These are phyloP conservation scores for Choanephora cucurbitarum DNA, from an alignment of 371 early-diverging fungal genomes.

Conservation along the genomic window DNA sequence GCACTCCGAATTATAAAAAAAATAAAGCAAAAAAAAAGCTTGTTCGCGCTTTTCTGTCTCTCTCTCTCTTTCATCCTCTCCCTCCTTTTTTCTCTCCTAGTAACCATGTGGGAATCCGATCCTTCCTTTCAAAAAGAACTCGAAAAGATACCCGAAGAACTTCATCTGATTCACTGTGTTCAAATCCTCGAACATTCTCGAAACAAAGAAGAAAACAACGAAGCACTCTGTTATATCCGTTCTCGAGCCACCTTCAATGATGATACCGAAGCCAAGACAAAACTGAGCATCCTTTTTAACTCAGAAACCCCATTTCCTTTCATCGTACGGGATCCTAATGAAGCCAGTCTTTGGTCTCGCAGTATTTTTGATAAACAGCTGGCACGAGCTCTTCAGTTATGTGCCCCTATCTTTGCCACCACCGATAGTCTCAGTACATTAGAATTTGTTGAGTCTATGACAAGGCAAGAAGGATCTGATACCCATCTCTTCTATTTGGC, in stretches of 20 bases:
- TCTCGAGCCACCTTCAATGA: conserved; percentile 26
- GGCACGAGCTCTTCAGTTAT: conserved; percentile 24
- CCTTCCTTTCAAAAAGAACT: conserved; percentile 2
- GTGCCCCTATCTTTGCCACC: conserved; percentile 17
- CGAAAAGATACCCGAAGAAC: conserved; percentile 19
- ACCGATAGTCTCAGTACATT: conserved; percentile 11
- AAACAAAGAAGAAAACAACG: background rate
- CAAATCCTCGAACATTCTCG: conserved; percentile 4
- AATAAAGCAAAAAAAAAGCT: no score
- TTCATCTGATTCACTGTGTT: conserved; percentile 21
- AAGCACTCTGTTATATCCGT: conserved; percentile 37
- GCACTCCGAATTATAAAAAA: no score
- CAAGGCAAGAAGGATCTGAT: conserved; percentile 7
- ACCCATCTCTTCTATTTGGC: conserved; percentile 30
- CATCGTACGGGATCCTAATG: conserved; percentile 3
- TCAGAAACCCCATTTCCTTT: background rate
- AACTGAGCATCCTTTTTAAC: conserved; percentile 38
- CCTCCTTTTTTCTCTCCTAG: no score
- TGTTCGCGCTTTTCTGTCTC: no score
- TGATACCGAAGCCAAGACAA: conserved; percentile 47
- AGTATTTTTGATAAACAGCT: conserved; percentile 50
- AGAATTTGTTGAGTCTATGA: conserved; percentile 8
- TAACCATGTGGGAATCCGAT: conserved; percentile 1
- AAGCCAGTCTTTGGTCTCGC: conserved; percentile 44
- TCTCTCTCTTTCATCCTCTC: background rate